Conservation (phyloP, 495 filamentous ascomycete genomes). For the Aspergillus homomorphus region DNA sequence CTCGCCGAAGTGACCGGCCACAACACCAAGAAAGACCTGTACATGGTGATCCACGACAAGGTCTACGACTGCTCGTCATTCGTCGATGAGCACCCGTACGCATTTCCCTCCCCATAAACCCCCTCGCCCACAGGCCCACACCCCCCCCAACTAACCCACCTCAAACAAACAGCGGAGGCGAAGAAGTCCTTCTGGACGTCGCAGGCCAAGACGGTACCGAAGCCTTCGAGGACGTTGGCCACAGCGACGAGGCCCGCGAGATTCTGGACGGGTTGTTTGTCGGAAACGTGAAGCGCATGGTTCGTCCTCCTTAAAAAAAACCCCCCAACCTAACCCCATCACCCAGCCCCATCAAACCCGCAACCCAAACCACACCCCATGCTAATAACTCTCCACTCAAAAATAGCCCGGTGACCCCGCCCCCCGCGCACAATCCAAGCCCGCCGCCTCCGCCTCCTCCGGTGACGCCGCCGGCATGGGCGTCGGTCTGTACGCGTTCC, state of each 20-base stretch:
- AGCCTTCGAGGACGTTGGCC: slow-evolving; percentile 98
- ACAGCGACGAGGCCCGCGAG: slow-evolving; percentile 97
- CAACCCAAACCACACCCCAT: slow-evolving; percentile 10
- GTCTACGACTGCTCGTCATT: slow-evolving; percentile 88
- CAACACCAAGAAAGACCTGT: slow-evolving; percentile 94
- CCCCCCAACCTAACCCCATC: slow-evolving; percentile 10
- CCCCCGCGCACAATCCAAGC: slow-evolving; percentile 58
- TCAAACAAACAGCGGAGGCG: slow-evolving; percentile 71
- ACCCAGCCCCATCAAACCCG: slow-evolving; percentile 11
- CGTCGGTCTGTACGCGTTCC: slow-evolving; percentile 75
- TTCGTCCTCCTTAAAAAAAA: slow-evolving; percentile 40
- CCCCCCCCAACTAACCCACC: slow-evolving; percentile 11
- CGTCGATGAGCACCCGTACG: slow-evolving; percentile 99
- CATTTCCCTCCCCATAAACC: neutral
- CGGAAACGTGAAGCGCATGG: slow-evolving; percentile 80
- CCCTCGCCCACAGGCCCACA: neutral
- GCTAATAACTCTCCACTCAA: slow-evolving; percentile 1
- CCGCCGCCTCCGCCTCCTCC: slow-evolving; percentile 43
- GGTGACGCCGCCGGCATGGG: slow-evolving; percentile 54
- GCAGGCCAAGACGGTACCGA: slow-evolving; percentile 96
- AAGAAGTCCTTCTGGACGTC: slow-evolving; percentile 96
- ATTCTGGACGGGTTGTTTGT: slow-evolving; percentile 78
- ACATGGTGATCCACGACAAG: slow-evolving; percentile 90
- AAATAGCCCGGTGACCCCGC: slow-evolving; percentile 78
- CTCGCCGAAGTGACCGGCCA: slow-evolving; percentile 83